These are phyloP conservation scores for Cyberlindnera subsufficiens DNA, from an alignment of 805 yeast genomes.

Conservation along the genomic window DNA sequence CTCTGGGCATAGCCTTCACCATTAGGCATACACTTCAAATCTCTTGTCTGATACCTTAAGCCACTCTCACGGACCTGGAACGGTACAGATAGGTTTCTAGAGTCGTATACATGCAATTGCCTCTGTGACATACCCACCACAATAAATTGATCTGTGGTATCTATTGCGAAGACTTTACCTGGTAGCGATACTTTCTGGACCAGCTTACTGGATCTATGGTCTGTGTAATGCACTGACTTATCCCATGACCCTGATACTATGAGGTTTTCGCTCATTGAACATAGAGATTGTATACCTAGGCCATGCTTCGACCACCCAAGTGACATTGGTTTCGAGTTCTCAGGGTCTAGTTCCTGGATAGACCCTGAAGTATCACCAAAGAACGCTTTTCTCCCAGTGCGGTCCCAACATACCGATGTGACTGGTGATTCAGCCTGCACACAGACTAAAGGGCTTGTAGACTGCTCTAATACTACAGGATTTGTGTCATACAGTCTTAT, in stretches of 20 bases:
- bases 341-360: slow-evolving; percentile 46
- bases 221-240: slow-evolving; percentile 10
- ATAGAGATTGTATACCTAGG: slow-evolving; percentile 33
- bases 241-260: slow-evolving; percentile 62
- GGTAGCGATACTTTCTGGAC: slow-evolving; percentile 23
- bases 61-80: slow-evolving; percentile 54
- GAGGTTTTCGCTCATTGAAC: slow-evolving; percentile 21
- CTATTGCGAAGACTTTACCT: slow-evolving; percentile 60
- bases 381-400: slow-evolving; percentile 26
- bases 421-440: slow-evolving; percentile 13
- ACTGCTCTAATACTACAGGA: slow-evolving; percentile 20
- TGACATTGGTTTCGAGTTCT: slow-evolving; percentile 28
- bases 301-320: slow-evolving; percentile 29
- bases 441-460: slow-evolving; percentile 24
- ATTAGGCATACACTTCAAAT: slow-evolving; percentile 47
- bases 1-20: slow-evolving; percentile 58
- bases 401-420: slow-evolving; percentile 18
- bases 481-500: slow-evolving; percentile 37
- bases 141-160: slow-evolving; percentile 36
- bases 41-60: slow-evolving; percentile 58
- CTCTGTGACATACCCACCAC: slow-evolving; percentile 52
- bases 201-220: slow-evolving; percentile 4
- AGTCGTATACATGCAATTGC: slow-evolving; percentile 51
- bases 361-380: slow-evolving; percentile 51
- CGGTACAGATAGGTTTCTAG: slow-evolving; percentile 39